These are phyloP conservation scores for Sugiyamaella mastotermitis DNA, from an alignment of 805 yeast species.

Conservation along the genomic window DNA sequence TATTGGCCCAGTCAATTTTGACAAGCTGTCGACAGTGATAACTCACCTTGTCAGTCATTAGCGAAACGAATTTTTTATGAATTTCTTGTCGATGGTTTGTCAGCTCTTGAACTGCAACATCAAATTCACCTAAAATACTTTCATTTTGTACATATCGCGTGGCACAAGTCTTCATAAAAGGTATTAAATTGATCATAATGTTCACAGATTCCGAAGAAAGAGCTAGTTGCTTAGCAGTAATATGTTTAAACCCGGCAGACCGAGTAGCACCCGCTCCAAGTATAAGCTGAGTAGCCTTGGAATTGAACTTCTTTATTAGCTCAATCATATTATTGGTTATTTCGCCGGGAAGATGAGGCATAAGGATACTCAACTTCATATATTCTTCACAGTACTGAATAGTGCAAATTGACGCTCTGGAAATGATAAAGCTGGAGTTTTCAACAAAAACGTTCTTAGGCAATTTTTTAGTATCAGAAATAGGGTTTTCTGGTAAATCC, in stretches of 20 bases:
- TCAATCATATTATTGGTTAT: constrained; percentile 32
- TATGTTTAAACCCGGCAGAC: constrained; percentile 67
- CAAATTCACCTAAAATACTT: constrained; percentile 31
- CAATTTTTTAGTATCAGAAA: constrained; percentile 9
- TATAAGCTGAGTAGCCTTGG: constrained; percentile 53
- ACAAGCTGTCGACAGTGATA: constrained; percentile 45
- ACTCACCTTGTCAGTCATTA: constrained; percentile 60
- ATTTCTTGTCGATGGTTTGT: constrained; percentile 60
- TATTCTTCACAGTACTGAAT: constrained; percentile 44
- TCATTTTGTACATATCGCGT: constrained; percentile 22
- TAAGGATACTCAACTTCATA: constrained; percentile 48
- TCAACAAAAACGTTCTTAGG: constrained; percentile 37
- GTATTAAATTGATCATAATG: constrained; percentile 37
- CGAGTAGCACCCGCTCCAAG: constrained; percentile 71
- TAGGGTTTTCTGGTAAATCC: not conserved
- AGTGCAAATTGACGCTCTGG: constrained; percentile 41
- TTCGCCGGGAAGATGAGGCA: constrained; percentile 39
- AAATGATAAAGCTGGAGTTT: constrained; percentile 52
- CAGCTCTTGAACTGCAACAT: constrained; percentile 37
- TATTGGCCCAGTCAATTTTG: constrained; percentile 44
- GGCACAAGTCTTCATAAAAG: constrained; percentile 30
- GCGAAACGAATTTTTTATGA: constrained; percentile 55
- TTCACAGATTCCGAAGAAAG: constrained; percentile 62
- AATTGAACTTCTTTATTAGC: constrained; percentile 45
- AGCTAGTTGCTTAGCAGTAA: constrained; percentile 66